Evolutionary conservation across 2,329 filamentous ascomycete species (phyloP).

Genomic region (Apiospora saccharicola): DNA sequence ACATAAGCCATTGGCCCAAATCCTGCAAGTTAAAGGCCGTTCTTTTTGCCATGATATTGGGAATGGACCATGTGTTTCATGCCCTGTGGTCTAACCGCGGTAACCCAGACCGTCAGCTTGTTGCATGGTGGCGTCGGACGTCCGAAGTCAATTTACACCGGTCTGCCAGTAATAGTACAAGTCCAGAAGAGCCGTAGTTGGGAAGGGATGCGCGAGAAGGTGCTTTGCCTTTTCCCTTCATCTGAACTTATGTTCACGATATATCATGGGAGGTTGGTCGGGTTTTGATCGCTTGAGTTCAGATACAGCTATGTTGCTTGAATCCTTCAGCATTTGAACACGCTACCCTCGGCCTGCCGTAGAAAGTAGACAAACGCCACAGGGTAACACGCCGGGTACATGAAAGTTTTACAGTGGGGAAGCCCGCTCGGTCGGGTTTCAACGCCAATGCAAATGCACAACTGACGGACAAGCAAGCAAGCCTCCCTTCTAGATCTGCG

Average conservation of each 20-base stretch:
- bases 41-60: not conserved
- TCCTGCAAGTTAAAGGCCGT: not conserved
- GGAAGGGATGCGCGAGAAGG: not conserved
- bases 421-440: conserved; percentile 4
- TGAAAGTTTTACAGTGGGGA: conserved; percentile 7
- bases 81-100: not conserved
- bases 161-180: not conserved
- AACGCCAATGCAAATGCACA: not conserved
- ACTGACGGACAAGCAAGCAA: not conserved
- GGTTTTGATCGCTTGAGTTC: not conserved
- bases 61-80: not conserved
- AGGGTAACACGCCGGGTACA: not conserved
- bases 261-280: not conserved
- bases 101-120: not conserved
- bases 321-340: not conserved
- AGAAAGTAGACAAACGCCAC: not conserved
- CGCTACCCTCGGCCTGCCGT: not conserved
- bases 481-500: not conserved
- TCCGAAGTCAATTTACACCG: conserved; percentile 7
- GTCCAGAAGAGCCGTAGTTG: not conserved
- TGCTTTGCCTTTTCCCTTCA: not conserved
- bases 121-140: conserved; percentile 7
- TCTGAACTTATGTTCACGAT: not conserved
- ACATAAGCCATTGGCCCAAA: not conserved
- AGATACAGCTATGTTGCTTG: not conserved